Evolutionary conservation across 2,329 filamentous ascomycete genomes (phyloP).

Genomic region (Clonostachys chloroleuca): DNA sequence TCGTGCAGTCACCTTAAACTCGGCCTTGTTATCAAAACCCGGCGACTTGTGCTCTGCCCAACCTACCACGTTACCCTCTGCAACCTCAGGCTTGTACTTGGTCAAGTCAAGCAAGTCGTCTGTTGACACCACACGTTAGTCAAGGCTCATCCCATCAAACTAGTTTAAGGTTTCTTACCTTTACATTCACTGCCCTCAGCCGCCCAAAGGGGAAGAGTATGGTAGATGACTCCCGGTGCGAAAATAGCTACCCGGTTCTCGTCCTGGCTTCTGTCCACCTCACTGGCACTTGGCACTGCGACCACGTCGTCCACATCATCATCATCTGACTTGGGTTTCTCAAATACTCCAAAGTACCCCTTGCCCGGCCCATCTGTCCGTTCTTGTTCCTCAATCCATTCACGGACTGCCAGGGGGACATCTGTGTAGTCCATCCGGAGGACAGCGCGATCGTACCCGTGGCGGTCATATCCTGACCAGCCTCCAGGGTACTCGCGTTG

Average conservation of each 20-base stretch:
- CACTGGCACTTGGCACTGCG: slow-evolving; percentile 14
- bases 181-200: slow-evolving; percentile 35
- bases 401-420: slow-evolving; percentile 33
- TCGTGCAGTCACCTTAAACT: slow-evolving; percentile 27
- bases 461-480: slow-evolving; percentile 47
- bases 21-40: slow-evolving; percentile 18
- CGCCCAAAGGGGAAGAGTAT: slow-evolving; percentile 43
- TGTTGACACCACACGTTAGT: slow-evolving; percentile 2
- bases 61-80: slow-evolving; percentile 16
- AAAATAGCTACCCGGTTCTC: slow-evolving; percentile 38
- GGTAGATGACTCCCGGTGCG: slow-evolving; percentile 46
- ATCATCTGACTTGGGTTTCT: slow-evolving; percentile 29
- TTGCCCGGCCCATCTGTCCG: slow-evolving; percentile 21
- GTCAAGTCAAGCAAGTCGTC: slow-evolving; percentile 17
- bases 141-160: not conserved
- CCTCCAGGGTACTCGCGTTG: slow-evolving; percentile 41
- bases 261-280: slow-evolving; percentile 20
- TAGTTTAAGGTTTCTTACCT: slow-evolving; percentile 18
- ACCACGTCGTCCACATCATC: slow-evolving; percentile 32
- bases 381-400: slow-evolving; percentile 43
- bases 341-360: slow-evolving; percentile 35
- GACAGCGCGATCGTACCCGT: slow-evolving; percentile 41
- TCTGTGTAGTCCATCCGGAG: slow-evolving; percentile 39
- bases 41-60: slow-evolving; percentile 23
- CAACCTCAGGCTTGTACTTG: slow-evolving; percentile 16